Evolutionary conservation across 2,329 filamentous ascomycete species (phyloP), one percentile per base, ranked within the genome.

Genomic region (Aspergillus floridensis): DNA sequence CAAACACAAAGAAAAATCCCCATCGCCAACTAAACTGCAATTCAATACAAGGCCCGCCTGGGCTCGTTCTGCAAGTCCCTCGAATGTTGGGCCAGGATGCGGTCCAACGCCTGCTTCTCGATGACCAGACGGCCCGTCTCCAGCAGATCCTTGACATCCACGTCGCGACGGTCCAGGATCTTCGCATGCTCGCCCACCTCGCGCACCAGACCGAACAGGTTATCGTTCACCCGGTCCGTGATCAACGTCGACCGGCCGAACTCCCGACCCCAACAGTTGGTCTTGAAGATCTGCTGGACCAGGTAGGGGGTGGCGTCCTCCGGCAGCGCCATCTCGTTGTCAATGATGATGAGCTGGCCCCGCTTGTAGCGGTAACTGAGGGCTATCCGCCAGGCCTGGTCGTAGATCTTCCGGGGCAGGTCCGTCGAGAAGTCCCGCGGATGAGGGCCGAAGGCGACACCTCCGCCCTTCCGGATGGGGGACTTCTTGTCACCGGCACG

Each of bases 141-240:
- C 66, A 99, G 79, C 64, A 99, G 77, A 74, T 98, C 91, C 84
- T 98, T 99, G 63, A 99, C 92, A 77, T 98, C 95, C 38, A 99
- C 91, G 63, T 96, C 89, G n/a, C 83, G 80, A 60, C 88, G 81
- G 59, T 85, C 83, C 66, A 92, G 79, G 8, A 88, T 88, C 58
- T 86, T 84, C 21, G 90, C 91, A 62, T 92, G 84, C 69, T 84
- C 79, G 8, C 83, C 84, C 62, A 88, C 77, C 60, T 84, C 79
- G 54, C 84, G 82, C 71, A 96, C 80, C 35, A 88, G 87, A 41
- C 82, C 82, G 66, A 87, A 88, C 52, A 97, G 79, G 58, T 85
- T 83, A 47, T 84, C 80, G 62, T 88, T 81, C 66, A 78, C 76
- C 58, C 82, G 79, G 32, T 80, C 81, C 1, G 91, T 92, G 63